A percentile compares a stretch with the other conserved stretches of the same genome.
phyloP scores from a whole-genome alignment of 2,329 filamentous ascomycete genomes.

The Colletotrichum melonis region DNA sequence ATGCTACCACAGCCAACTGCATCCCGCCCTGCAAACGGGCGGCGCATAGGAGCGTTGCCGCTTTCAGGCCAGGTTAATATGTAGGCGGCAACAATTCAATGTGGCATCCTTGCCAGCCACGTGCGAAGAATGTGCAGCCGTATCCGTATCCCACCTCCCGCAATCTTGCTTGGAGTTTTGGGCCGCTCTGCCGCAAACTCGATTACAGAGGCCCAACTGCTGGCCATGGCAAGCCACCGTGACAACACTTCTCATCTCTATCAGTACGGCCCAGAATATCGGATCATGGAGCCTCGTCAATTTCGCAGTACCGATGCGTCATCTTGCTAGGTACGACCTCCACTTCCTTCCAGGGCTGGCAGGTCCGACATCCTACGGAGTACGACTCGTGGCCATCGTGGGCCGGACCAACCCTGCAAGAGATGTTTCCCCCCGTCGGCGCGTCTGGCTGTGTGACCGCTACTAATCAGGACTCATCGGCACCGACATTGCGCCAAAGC shows the following conservation, averaged over 20 bases:
- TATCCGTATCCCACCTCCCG: slow-evolving; percentile 4
- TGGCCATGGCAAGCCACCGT: background rate
- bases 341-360: background rate
- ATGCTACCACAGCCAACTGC: background rate
- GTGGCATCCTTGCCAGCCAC: slow-evolving; percentile 30
- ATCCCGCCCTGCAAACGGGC: slow-evolving; percentile 28
- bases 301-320: background rate
- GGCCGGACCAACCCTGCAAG: slow-evolving; percentile 14
- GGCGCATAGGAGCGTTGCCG: slow-evolving; percentile 11
- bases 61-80: background rate
- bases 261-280: background rate
- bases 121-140: slow-evolving; percentile 15
- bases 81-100: background rate
- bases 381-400: slow-evolving; percentile 21
- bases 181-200: slow-evolving; percentile 1
- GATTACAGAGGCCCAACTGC: background rate
- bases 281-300: background rate
- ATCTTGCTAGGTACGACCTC: background rate
- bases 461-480: background rate
- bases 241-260: background rate
- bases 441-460: background rate
- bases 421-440: slow-evolving; percentile 8
- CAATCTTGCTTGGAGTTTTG: background rate
- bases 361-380: slow-evolving; percentile 3
- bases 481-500: background rate